phyloP scores from a whole-genome alignment of 345 rosid genomes.

The Hibiscus mutabilis region DNA sequence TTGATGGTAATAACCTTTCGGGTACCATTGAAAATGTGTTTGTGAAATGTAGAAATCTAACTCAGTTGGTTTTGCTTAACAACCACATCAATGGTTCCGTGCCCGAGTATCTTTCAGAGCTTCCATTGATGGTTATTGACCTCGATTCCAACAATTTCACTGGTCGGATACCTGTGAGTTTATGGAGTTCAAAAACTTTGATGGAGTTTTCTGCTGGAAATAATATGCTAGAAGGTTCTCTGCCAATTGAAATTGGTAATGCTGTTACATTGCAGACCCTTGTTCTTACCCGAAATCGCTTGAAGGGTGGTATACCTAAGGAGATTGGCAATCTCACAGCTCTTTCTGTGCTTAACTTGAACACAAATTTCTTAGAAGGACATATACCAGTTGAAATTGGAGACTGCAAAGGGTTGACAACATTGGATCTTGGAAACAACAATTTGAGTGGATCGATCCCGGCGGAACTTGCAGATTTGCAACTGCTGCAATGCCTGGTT shows the following conservation, averaged over 20 bases:
- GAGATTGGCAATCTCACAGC: slow-evolving; percentile 70
- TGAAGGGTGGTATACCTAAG: slow-evolving; percentile 52
- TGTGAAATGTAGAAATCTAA: slow-evolving; percentile 46
- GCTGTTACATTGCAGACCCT: slow-evolving; percentile 52
- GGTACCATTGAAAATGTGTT: slow-evolving; percentile 61
- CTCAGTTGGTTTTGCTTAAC: slow-evolving; percentile 45
- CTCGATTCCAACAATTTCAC: slow-evolving; percentile 73
- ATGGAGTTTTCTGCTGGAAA: slow-evolving; percentile 74
- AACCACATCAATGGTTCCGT: slow-evolving; percentile 56
- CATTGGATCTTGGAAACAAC: slow-evolving; percentile 73
- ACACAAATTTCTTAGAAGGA: slow-evolving; percentile 64
- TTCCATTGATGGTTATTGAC: slow-evolving; percentile 66
- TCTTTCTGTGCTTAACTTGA: slow-evolving; percentile 63
- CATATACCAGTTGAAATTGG: slow-evolving; percentile 62
- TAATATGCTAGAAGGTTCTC: slow-evolving; percentile 50
- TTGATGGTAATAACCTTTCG: slow-evolving; percentile 45
- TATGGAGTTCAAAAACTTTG: slow-evolving; percentile 54
- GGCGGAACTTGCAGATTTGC: slow-evolving; percentile 39
- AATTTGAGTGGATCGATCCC: slow-evolving; percentile 68
- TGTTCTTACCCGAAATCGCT: slow-evolving; percentile 52
- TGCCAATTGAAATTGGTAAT: slow-evolving; percentile 56
- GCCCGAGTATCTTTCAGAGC: slow-evolving; percentile 52
- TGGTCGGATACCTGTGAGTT: slow-evolving; percentile 48
- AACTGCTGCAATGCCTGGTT: slow-evolving; percentile 73
- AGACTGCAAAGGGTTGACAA: slow-evolving; percentile 53